Conservation (phyloP, 2,329 filamentous ascomycete species). For the Torrubiella hemipterigena region DNA sequence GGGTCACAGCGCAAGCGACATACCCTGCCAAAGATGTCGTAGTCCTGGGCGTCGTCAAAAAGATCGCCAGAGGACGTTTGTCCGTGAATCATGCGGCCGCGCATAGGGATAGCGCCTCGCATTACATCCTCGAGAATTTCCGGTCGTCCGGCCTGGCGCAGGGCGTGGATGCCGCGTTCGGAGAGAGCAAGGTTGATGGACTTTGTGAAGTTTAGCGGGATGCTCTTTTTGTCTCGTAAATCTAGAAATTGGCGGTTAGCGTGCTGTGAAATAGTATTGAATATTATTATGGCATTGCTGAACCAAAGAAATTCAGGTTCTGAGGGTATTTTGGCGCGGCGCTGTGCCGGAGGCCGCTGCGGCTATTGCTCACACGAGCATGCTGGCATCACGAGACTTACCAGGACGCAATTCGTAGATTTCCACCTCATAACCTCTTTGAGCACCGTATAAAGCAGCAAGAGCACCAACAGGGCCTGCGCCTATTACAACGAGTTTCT, state of each 20-base stretch:
- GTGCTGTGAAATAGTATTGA: no score
- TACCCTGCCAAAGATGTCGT: conserved; percentile 81
- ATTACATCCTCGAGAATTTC: conserved; percentile 64
- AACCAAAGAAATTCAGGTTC: no score
- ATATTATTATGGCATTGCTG: no score
- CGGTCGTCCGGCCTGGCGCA: conserved; percentile 56
- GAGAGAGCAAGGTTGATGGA: conserved; percentile 98
- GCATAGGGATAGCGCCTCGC: conserved; percentile 76
- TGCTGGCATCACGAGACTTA: conserved; percentile 28
- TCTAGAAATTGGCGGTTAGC: conserved; percentile 44
- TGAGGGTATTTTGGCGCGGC: neutral
- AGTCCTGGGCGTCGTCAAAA: conserved; percentile 75
- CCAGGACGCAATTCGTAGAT: conserved; percentile 88
- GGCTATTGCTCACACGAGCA: neutral
- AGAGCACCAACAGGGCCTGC: conserved; percentile 89
- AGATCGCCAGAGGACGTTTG: conserved; percentile 50
- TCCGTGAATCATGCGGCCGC: conserved; percentile 92
- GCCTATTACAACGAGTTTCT: conserved; percentile 76
- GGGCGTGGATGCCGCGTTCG: conserved; percentile 82
- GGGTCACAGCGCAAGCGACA: conserved; percentile 11
- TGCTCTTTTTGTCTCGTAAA: conserved; percentile 69
- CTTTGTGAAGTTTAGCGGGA: conserved; percentile 87
- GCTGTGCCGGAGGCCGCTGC: neutral
- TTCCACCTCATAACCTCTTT: conserved; percentile 79
- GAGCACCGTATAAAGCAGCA: conserved; percentile 83